Evolutionary conservation across 768 basidiomycete species (phyloP), one percentile per base, ranked within the genome.

Genomic region (Podaxis rugospora): DNA sequence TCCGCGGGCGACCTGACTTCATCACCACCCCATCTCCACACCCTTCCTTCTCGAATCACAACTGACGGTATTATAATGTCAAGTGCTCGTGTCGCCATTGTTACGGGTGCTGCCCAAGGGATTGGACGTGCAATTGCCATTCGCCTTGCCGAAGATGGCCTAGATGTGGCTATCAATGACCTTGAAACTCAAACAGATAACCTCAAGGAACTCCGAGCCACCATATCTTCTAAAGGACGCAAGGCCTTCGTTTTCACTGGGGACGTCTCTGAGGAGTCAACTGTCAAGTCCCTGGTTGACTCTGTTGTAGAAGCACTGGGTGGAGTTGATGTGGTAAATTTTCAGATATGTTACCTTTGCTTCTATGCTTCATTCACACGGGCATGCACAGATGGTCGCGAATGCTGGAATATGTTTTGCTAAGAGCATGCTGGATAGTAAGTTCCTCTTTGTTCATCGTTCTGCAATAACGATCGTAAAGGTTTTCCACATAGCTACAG

Each of bases 101-200:
- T 80, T 37, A 79, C 79, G 0, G 80, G 78, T 37, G 74, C 71
- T 16, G 71, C 70, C 3, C 75, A 74, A 57, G 80, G 80, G 21
- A 79, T 79, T 32, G 79, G 78, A 11, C 71, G 73, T 21, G 76
- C 76, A 52, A 76, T 80, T 54, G 74, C 78, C 23, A 65, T 74
- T 16, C 70, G 76, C 5, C 72, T 80, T 28, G 78, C 79, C 46
- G 58, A 65, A 6, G 78, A 75, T 52, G 78, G 78, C 27, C 72
- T 74, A 62, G 74, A 79, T 53, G 64, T 80, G 47, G 74, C 72
- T n/a, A 63, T 78, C 53, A 78, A 75, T 13, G 79, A 77, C 51
- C 62, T 75, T 5, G 49, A 53, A 14, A 40, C 56, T 52, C 28
- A 54, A 35, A 37, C 21, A 7, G 5, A 42, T 21, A n/a, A 11